A percentile compares a stretch with the other conserved stretches of the same genome.
phyloP scores from a whole-genome alignment of 768 basidiomycete genomes.

The Auriscalpium orientale region DNA sequence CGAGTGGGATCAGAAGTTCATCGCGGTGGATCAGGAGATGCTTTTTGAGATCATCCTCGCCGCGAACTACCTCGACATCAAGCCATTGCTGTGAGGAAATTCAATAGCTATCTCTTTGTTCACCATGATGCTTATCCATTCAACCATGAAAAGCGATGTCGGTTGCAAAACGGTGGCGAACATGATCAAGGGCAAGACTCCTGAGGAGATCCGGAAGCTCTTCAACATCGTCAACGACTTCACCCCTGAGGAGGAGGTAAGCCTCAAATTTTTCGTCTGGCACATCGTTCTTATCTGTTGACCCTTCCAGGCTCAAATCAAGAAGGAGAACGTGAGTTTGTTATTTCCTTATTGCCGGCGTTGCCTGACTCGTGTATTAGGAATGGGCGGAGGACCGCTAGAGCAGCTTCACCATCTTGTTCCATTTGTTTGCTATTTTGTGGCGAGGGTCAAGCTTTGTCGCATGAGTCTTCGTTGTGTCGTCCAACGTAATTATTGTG shows the following conservation, averaged over 20 bases:
- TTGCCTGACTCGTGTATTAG: constrained; percentile 27
- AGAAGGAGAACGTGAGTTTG: constrained; percentile 93
- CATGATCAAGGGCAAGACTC: constrained; percentile 99
- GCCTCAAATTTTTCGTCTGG: constrained; percentile 15
- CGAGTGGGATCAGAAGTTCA: constrained; percentile 99
- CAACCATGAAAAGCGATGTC: constrained; percentile 57
- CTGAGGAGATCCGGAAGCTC: constrained; percentile 96
- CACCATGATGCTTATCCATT: background rate
- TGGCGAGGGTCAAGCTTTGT: too few relatives aligned
- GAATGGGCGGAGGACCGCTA: constrained; percentile 94
- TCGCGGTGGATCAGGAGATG: constrained; percentile 99
- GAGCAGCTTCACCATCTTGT: background rate
- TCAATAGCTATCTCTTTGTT: constrained; percentile 3
- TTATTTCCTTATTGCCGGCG: background rate
- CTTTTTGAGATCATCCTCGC: constrained; percentile 99
- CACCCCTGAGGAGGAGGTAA: constrained; percentile 96
- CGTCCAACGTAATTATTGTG: too few relatives aligned
- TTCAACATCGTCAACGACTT: constrained; percentile 99
- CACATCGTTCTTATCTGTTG: constrained; percentile 3
- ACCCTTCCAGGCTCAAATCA: constrained; percentile 78
- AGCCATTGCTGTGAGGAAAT: constrained; percentile 72
- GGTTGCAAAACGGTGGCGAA: constrained; percentile 99
- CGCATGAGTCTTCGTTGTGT: too few relatives aligned
- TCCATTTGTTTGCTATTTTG: background rate
- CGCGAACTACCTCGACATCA: constrained; percentile 99